A percentile compares a stretch with the other conserved stretches of the same genome.
Conservation (phyloP, 768 basidiomycete genomes). For the Mycena sanguinolenta region DNA sequence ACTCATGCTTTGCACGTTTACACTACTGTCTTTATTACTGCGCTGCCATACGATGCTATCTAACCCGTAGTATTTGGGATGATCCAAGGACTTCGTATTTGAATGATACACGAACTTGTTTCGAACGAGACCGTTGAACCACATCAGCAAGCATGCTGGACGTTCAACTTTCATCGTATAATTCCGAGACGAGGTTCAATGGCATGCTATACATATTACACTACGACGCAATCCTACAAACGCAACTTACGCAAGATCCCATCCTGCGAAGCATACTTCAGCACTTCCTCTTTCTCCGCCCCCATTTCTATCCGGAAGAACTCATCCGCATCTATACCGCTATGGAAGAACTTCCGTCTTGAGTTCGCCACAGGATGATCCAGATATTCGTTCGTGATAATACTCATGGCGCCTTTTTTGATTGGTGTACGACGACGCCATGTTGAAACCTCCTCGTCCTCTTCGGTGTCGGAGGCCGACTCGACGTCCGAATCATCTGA, state of each 20-base stretch:
- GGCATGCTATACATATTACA: too few relatives aligned
- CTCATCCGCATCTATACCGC: constrained; percentile 36
- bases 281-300: constrained; percentile 23
- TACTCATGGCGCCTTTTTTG: constrained; percentile 73
- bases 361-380: constrained; percentile 56
- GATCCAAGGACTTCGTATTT: too few relatives aligned
- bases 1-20: too few relatives aligned
- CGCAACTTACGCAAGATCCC: constrained; percentile 10
- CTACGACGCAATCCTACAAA: too few relatives aligned
- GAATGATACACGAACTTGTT: too few relatives aligned
- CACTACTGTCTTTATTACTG: too few relatives aligned
- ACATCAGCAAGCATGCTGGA: too few relatives aligned
- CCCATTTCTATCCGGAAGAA: constrained; percentile 21
- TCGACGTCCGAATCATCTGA: constrained; percentile 66
- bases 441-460: constrained; percentile 37
- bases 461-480: constrained; percentile 51
- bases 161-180: too few relatives aligned
- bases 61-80: too few relatives aligned
- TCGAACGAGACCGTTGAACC: too few relatives aligned
- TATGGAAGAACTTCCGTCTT: constrained; percentile 74
- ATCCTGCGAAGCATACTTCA: constrained; percentile 6
- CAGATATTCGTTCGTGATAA: constrained; percentile 71
- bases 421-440: constrained; percentile 34
- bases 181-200: too few relatives aligned
- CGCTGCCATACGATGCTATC: too few relatives aligned